Percentiles rank a stretch among this genome's conserved stretches.
These are phyloP conservation scores for Geoglossum cookeanum DNA, from an alignment of 2,329 filamentous ascomycete genomes.

Conservation along the genomic window DNA sequence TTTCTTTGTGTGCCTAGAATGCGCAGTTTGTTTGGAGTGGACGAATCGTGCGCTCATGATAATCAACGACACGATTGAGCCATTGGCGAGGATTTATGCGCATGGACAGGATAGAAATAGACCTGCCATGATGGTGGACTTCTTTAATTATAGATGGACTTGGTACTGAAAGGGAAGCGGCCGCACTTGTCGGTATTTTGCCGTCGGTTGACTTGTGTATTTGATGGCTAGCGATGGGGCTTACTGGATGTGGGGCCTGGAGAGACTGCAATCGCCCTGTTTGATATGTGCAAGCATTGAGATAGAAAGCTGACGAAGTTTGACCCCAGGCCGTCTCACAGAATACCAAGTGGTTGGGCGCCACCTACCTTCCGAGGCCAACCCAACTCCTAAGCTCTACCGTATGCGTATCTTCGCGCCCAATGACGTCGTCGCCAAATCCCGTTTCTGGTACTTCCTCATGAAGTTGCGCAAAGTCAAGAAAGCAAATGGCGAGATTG, in stretches of 20 bases:
- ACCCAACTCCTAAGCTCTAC: constrained; percentile 96
- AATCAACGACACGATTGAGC: neutral
- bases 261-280: too few species aligned
- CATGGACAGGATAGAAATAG: neutral
- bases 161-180: too few species aligned
- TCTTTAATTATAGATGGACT: too few species aligned
- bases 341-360: constrained; percentile 99
- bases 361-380: constrained; percentile 92
- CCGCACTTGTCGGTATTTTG: too few species aligned
- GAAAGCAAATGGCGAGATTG: constrained; percentile 99
- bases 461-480: constrained; percentile 99
- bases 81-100: neutral
- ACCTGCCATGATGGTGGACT: neutral
- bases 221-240: neutral
- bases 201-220: too few species aligned
- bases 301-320: neutral
- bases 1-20: constrained; percentile 3
- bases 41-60: neutral
- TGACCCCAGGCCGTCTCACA: constrained; percentile 74
- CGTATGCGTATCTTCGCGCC: constrained; percentile 99
- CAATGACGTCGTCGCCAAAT: constrained; percentile 97
- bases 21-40: neutral
- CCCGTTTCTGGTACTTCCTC: constrained; percentile 99
- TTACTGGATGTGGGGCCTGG: neutral
- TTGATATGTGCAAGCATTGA: neutral